Conservation (phyloP, 495 filamentous ascomycete species). For the Filosporella fistucella region DNA sequence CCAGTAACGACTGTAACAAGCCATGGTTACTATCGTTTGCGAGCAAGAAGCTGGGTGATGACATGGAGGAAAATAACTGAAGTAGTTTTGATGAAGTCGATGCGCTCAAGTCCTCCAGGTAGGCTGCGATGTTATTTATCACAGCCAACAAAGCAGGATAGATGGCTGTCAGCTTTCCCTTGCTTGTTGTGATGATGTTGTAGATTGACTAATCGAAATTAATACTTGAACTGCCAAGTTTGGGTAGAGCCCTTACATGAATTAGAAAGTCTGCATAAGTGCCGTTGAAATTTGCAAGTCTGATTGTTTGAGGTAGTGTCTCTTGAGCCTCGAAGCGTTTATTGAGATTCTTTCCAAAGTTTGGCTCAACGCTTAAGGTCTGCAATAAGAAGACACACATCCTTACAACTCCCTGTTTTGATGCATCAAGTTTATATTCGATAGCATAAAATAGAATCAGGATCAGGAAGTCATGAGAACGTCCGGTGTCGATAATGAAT, state of each 20-base stretch:
- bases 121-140: conserved; percentile 86
- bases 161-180: conserved; percentile 85
- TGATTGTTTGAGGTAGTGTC: conserved; percentile 73
- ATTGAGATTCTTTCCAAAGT: conserved; percentile 87
- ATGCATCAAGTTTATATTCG: conserved; percentile 76
- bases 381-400: conserved; percentile 98
- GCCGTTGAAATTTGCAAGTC: conserved; percentile 78
- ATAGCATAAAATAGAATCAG: conserved; percentile 89
- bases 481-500: conserved; percentile 94
- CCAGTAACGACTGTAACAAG: conserved; percentile 76
- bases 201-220: conserved; percentile 72
- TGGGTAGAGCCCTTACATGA: conserved; percentile 54
- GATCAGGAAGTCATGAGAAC: conserved; percentile 89
- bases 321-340: conserved; percentile 87
- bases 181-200: conserved; percentile 84
- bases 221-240: conserved; percentile 22
- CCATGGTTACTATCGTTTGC: conserved; percentile 91
- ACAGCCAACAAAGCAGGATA: conserved; percentile 92
- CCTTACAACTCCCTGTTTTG: conserved; percentile 86
- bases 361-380: conserved; percentile 88
- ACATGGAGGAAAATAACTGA: conserved; percentile 91
- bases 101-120: conserved; percentile 72
- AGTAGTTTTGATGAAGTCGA: conserved; percentile 75
- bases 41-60: conserved; percentile 88
- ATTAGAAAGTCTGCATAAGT: conserved; percentile 93